Percentiles rank a stretch among this genome's conserved stretches.
Conservation (phyloP, 192 early-diverging fungal species). For the Coemansia sp. region DNA sequence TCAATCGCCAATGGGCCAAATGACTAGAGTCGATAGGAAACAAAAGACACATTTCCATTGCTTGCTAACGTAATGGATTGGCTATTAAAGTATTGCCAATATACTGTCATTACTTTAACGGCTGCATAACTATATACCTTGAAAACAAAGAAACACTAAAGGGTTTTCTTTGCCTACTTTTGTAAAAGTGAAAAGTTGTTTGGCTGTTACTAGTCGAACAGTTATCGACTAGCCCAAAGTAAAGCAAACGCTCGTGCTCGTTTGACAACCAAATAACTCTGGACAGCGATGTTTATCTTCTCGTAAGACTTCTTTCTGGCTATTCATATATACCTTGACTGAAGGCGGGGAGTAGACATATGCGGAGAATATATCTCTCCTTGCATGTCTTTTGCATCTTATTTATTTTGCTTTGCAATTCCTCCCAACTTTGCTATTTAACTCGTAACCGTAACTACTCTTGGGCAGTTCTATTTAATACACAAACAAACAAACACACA, state of each 20-base stretch:
- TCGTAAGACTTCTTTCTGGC: neutral
- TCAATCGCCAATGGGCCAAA: slow-evolving; percentile 1
- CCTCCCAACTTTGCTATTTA: neutral
- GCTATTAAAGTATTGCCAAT: neutral
- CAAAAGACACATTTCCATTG: neutral
- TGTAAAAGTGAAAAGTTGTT: neutral
- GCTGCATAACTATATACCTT: neutral
- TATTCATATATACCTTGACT: neutral
- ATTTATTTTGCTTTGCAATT: neutral
- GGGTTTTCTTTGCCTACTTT: too few species aligned
- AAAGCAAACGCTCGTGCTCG: neutral
- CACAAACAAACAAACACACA: slow-evolving; percentile 3
- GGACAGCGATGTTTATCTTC: neutral
- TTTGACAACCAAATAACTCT: neutral
- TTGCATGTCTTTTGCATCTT: slow-evolving; percentile 1
- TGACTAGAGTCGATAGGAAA: neutral
- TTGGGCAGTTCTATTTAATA: neutral
- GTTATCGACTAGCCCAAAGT: neutral
- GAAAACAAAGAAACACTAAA: neutral
- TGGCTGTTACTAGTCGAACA: neutral
- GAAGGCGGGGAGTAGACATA: neutral
- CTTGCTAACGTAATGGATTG: neutral
- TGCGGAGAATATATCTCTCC: neutral
- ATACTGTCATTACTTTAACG: neutral
- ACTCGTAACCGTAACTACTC: slow-evolving; percentile 2